These are phyloP conservation scores for Clohesyomyces aquaticus DNA, from an alignment of 495 filamentous ascomycete species.

Conservation along the genomic window DNA sequence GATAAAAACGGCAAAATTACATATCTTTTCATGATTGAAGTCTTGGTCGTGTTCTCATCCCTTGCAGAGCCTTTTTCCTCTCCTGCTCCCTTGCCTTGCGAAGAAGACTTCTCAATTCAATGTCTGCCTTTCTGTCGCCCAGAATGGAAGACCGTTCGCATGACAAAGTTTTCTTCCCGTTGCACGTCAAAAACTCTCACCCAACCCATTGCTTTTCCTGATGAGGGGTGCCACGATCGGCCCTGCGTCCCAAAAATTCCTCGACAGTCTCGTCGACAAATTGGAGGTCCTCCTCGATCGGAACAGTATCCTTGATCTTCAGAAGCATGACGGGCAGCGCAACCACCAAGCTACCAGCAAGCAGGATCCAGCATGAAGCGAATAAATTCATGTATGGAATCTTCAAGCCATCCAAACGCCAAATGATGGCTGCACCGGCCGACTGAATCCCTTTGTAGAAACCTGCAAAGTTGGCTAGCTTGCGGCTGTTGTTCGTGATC, in stretches of 20 bases:
- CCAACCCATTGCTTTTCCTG: not conserved
- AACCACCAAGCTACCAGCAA: conserved; percentile 68
- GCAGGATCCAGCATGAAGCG: conserved; percentile 69
- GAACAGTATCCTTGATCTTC: conserved; percentile 72
- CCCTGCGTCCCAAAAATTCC: conserved; percentile 46
- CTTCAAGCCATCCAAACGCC: conserved; percentile 66
- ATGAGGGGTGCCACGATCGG: not conserved
- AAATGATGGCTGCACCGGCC: conserved; percentile 81
- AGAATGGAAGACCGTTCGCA: too few relatives aligned
- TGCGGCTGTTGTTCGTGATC: conserved; percentile 84
- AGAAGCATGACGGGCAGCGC: conserved; percentile 75
- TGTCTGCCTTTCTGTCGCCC: too few relatives aligned
- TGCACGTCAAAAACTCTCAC: too few relatives aligned
- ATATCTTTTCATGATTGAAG: too few relatives aligned
- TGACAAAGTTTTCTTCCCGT: too few relatives aligned
- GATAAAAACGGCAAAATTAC: too few relatives aligned
- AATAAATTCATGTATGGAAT: conserved; percentile 60
- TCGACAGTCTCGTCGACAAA: conserved; percentile 76
- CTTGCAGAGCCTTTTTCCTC: too few relatives aligned
- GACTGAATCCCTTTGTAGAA: conserved; percentile 96
- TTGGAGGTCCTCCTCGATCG: conserved; percentile 76
- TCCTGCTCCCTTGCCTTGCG: too few relatives aligned
- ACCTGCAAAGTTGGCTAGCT: conserved; percentile 86
- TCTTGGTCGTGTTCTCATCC: too few relatives aligned
- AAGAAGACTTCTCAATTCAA: too few relatives aligned